These are phyloP conservation scores for Domatiomyces globalis DNA, from an alignment of 2,329 filamentous ascomycete species.

Conservation along the genomic window DNA sequence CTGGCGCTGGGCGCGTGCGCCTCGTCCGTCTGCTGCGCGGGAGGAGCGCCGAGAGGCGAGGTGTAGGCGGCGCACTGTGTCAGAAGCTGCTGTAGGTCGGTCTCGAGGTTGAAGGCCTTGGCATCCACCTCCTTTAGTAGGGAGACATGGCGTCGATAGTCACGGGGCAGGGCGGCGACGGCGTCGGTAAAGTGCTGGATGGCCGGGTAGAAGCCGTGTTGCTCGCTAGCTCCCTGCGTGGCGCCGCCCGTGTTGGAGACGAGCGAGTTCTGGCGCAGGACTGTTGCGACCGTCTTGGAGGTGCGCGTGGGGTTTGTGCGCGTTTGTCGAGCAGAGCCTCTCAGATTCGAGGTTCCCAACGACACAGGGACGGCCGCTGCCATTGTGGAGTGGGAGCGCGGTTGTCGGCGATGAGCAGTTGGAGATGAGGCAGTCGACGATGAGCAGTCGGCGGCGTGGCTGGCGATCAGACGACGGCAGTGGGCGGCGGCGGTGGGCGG, in stretches of 20 bases:
- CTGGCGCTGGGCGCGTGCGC: slow-evolving; percentile 5
- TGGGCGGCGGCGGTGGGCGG: no score
- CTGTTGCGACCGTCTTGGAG: slow-evolving; percentile 31
- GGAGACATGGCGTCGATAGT: slow-evolving; percentile 90
- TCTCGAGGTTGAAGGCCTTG: slow-evolving; percentile 81
- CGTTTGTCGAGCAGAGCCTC: slow-evolving; percentile 27
- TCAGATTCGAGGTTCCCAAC: slow-evolving; percentile 17
- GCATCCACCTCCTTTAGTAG: slow-evolving; percentile 95
- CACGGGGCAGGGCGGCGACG: slow-evolving; percentile 80
- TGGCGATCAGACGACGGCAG: neutral
- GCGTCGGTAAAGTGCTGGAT: slow-evolving; percentile 74
- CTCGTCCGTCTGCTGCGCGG: slow-evolving; percentile 7
- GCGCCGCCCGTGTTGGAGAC: slow-evolving; percentile 18
- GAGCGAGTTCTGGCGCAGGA: slow-evolving; percentile 23
- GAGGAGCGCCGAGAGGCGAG: slow-evolving; percentile 5
- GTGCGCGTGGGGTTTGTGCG: slow-evolving; percentile 36
- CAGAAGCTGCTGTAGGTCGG: slow-evolving; percentile 63
- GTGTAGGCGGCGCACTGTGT: slow-evolving; percentile 27
- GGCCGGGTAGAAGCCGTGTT: slow-evolving; percentile 47
- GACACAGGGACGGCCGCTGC: slow-evolving; percentile 14
- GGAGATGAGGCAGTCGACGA: neutral
- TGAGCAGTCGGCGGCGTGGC: neutral
- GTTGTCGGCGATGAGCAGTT: neutral
- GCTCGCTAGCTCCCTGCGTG: slow-evolving; percentile 19
- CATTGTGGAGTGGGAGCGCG: slow-evolving; percentile 9